These are phyloP conservation scores for Fusarium poae DNA, from an alignment of 2,329 filamentous ascomycete genomes.

Conservation along the genomic window DNA sequence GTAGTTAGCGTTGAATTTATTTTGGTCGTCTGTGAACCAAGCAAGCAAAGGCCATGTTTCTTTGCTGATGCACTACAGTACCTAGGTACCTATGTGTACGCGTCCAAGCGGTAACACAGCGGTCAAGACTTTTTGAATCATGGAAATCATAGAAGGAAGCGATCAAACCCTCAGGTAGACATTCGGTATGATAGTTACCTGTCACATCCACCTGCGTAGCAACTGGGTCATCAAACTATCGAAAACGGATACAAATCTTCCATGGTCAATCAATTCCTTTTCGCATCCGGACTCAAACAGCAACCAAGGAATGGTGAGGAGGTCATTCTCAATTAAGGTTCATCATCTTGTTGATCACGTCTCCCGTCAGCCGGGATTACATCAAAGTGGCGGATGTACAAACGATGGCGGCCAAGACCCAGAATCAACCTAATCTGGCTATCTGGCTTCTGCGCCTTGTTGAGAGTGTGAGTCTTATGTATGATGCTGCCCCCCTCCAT, in stretches of 20 bases:
- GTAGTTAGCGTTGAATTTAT: constrained; percentile 37
- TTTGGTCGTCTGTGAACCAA: not conserved
- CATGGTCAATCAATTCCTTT: constrained; percentile 23
- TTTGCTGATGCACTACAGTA: constrained; percentile 25
- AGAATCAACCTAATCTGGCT: constrained; percentile 8
- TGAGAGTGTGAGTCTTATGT: not conserved
- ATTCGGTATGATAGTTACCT: not conserved
- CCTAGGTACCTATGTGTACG: not conserved
- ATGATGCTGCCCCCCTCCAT: constrained; percentile 22
- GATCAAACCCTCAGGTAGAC: not conserved
- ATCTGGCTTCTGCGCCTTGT: constrained; percentile 5
- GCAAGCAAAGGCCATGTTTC: constrained; percentile 15
- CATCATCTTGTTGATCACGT: constrained; percentile 14
- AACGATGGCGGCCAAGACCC: constrained; percentile 27
- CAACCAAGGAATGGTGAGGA: constrained; percentile 11
- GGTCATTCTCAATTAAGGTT: constrained; percentile 3
- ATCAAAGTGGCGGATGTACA: constrained; percentile 46
- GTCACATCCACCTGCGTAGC: not conserved
- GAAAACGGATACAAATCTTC: constrained; percentile 4
- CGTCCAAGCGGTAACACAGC: constrained; percentile 20
- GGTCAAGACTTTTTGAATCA: constrained; percentile 15
- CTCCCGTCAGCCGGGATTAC: constrained; percentile 30
- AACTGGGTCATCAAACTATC: not conserved
- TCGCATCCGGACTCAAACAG: constrained; percentile 20
- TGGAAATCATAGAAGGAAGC: not conserved